phyloP scores from a whole-genome alignment of 768 basidiomycete genomes.

The Polyporus arcularius region DNA sequence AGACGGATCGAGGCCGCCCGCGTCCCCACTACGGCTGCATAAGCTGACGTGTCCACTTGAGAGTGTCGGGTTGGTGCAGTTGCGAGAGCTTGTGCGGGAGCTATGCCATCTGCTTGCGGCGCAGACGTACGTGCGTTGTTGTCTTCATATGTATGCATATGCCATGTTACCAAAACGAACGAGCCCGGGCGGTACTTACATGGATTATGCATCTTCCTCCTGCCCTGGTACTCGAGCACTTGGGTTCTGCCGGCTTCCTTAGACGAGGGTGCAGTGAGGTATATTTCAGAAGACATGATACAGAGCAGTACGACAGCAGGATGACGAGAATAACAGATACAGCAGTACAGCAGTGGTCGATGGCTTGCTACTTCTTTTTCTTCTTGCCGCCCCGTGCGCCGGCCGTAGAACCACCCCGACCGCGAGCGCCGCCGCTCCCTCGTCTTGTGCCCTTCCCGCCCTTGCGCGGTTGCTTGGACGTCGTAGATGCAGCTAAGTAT shows the following conservation, averaged over 20 bases:
- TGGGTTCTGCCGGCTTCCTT: too few species aligned
- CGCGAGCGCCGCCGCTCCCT: slow-evolving; percentile 31
- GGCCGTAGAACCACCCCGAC: slow-evolving; percentile 31
- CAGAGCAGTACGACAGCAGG: slow-evolving; percentile 8
- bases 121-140: slow-evolving; percentile 18
- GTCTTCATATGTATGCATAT: slow-evolving; percentile 34
- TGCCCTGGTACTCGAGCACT: neutral
- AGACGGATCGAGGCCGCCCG: slow-evolving; percentile 86
- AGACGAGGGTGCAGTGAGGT: neutral
- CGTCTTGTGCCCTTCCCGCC: slow-evolving; percentile 31
- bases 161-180: slow-evolving; percentile 28
- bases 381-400: slow-evolving; percentile 45
- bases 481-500: slow-evolving; percentile 14
- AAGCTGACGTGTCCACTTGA: neutral
- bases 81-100: slow-evolving; percentile 19
- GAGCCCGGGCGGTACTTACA: slow-evolving; percentile 19
- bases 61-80: slow-evolving; percentile 1
- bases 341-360: neutral
- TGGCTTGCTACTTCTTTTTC: slow-evolving; percentile 39
- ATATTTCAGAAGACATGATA: neutral
- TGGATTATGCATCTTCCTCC: slow-evolving; percentile 21
- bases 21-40: slow-evolving; percentile 1
- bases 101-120: slow-evolving; percentile 20
- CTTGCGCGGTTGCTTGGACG: slow-evolving; percentile 28
- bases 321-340: neutral